These are phyloP conservation scores for Beauveria bassiana DNA, from an alignment of 2,329 filamentous ascomycete species.

Conservation along the genomic window DNA sequence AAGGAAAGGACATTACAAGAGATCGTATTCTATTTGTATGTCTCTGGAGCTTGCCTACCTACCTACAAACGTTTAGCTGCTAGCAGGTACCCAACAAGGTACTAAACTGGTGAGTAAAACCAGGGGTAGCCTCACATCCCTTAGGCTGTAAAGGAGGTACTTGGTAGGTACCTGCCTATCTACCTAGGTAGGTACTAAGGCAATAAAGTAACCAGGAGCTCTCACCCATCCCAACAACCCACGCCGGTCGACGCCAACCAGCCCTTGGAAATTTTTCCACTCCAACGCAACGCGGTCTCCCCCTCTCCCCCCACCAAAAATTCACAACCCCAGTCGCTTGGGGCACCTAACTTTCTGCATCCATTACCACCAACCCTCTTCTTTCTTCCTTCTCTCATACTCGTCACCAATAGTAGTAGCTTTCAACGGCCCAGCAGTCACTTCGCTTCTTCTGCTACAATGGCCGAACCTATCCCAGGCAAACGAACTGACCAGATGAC, in stretches of 20 bases:
- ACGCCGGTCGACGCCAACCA: constrained; percentile 1
- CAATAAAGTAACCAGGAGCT: no score
- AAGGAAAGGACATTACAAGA: no score
- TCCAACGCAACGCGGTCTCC: constrained; percentile 12
- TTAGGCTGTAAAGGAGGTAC: neutral
- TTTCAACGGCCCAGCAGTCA: constrained; percentile 8
- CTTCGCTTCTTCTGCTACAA: constrained; percentile 29
- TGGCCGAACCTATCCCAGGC: constrained; percentile 59
- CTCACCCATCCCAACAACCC: constrained; percentile 7
- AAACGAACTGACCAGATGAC: constrained; percentile 49
- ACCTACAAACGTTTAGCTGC: no score
- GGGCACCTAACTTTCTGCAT: constrained; percentile 26
- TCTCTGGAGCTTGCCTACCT: no score
- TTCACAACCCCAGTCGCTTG: constrained; percentile 25
- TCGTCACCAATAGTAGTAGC: constrained; percentile 14
- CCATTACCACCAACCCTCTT: constrained; percentile 19
- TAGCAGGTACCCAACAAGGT: no score
- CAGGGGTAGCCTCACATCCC: neutral
- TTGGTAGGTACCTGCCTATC: neutral
- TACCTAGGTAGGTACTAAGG: no score
- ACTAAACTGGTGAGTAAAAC: no score
- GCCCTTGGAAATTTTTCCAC: constrained; percentile 27
- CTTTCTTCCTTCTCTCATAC: constrained; percentile 16
- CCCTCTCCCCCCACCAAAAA: constrained; percentile 31
- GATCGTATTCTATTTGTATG: no score